Evolutionary conservation across 305 asterid species (phyloP).

Genomic region (Plantago rigida): DNA sequence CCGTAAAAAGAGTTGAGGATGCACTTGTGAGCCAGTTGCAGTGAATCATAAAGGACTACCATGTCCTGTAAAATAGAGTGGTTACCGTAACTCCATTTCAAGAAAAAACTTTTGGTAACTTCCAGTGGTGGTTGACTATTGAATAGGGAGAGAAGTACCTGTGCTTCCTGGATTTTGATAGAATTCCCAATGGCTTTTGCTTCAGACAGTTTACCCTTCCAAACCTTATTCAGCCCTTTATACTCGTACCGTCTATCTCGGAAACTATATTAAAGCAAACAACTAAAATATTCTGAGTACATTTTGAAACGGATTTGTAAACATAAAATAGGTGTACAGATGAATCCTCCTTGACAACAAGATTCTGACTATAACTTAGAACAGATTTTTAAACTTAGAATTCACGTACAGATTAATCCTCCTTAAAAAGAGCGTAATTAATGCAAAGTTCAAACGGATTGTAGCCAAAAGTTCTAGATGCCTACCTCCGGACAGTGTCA

Average conservation of each 20-base stretch:
- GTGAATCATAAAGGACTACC: slow-evolving; percentile 88
- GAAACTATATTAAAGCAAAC: slow-evolving; percentile 45
- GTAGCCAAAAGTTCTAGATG: slow-evolving; percentile 23
- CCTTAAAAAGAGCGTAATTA: slow-evolving; percentile 12
- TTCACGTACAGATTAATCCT: slow-evolving; percentile 14
- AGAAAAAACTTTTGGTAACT: slow-evolving; percentile 18
- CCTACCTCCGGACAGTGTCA: slow-evolving; percentile 95
- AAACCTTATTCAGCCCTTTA: slow-evolving; percentile 91
- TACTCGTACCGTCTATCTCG: slow-evolving; percentile 98
- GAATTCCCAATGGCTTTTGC: slow-evolving; percentile 91
- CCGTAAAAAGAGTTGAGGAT: slow-evolving; percentile 97
- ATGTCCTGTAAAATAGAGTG: slow-evolving; percentile 56
- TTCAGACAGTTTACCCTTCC: slow-evolving; percentile 94
- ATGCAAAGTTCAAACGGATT: slow-evolving; percentile 15
- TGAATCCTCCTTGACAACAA: slow-evolving; percentile 20
- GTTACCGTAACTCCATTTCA: slow-evolving; percentile 22
- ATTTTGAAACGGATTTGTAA: slow-evolving; percentile 3
- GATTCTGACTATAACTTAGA: neutral
- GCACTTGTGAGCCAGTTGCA: slow-evolving; percentile 98
- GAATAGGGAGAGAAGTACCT: slow-evolving; percentile 39
- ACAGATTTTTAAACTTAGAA: slow-evolving; percentile 17
- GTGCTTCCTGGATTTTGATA: slow-evolving; percentile 95
- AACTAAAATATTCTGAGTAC: slow-evolving; percentile 9
- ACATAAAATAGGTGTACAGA: slow-evolving; percentile 9
- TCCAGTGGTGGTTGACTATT: neutral